These are phyloP conservation scores for Botrytis squamosa DNA, from an alignment of 2,329 filamentous ascomycete genomes.

Conservation along the genomic window DNA sequence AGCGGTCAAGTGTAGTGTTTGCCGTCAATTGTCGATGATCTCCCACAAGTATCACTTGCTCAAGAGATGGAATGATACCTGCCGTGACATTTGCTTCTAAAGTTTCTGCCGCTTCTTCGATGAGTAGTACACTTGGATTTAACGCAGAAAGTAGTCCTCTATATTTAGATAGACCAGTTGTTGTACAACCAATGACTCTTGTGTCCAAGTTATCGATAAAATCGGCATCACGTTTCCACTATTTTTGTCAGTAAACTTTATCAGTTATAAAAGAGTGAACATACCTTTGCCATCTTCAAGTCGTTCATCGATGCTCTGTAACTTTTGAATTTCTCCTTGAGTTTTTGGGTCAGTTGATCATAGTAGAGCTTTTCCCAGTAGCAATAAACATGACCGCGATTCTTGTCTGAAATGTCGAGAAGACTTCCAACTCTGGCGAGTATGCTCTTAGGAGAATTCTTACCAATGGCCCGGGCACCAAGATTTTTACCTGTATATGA, in stretches of 20 bases:
- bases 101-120: conserved; percentile 68
- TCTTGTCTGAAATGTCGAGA: conserved; percentile 31
- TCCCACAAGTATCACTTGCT: conserved; percentile 67
- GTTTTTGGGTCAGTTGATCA: conserved; percentile 24
- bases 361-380: conserved; percentile 35
- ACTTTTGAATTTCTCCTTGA: conserved; percentile 25
- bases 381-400: conserved; percentile 38
- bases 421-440: conserved; percentile 29
- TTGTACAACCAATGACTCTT: conserved; percentile 49
- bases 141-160: conserved; percentile 59
- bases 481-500: conserved; percentile 31
- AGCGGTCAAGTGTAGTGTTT: conserved; percentile 54
- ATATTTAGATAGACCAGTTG: conserved; percentile 69
- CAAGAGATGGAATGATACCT: conserved; percentile 58
- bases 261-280: not conserved
- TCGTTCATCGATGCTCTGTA: conserved; percentile 30
- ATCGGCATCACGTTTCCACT: conserved; percentile 28
- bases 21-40: conserved; percentile 68
- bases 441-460: conserved; percentile 29
- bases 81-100: conserved; percentile 55
- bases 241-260: not conserved
- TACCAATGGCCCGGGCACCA: conserved; percentile 9
- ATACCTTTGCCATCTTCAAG: conserved; percentile 31
- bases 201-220: conserved; percentile 61
- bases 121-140: conserved; percentile 59